These are phyloP conservation scores for Blastobotrys elegans DNA, from an alignment of 1,139 yeast genomes.

Conservation along the genomic window DNA sequence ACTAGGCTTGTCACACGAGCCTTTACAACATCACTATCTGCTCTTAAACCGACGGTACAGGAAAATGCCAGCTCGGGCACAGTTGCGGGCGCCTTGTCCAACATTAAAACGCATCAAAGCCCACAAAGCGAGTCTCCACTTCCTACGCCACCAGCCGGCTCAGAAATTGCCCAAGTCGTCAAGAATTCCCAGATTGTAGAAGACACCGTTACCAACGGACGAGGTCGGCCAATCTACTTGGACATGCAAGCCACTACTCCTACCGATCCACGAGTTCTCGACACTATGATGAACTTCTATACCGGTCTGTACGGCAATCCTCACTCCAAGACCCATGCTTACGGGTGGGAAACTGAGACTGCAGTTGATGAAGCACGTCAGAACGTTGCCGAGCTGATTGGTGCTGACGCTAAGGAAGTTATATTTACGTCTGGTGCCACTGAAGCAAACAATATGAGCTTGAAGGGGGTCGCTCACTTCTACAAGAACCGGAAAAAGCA, in stretches of 20 bases:
- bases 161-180: conserved; percentile 22
- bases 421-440: conserved; percentile 98
- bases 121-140: conserved; percentile 9
- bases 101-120: conserved; percentile 14
- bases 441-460: conserved; percentile 88
- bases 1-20: not conserved
- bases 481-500: conserved; percentile 87
- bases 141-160: conserved; percentile 24
- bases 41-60: not conserved
- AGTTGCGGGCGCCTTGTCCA: conserved; percentile 22
- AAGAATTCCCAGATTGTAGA: conserved; percentile 22
- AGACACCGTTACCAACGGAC: conserved; percentile 17
- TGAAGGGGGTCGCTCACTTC: conserved; percentile 94
- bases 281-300: conserved; percentile 85
- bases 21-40: not conserved
- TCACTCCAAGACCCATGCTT: conserved; percentile 94
- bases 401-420: conserved; percentile 95
- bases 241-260: conserved; percentile 99
- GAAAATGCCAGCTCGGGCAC: conserved; percentile 13
- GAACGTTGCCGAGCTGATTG: conserved; percentile 74
- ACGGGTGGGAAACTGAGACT: conserved; percentile 97
- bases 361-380: conserved; percentile 86
- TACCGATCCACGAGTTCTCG: conserved; percentile 93
- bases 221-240: conserved; percentile 73
- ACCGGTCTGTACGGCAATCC: conserved; percentile 97